Conservation (phyloP, 139 green algal species). For the Coccomyxa sp. region DNA sequence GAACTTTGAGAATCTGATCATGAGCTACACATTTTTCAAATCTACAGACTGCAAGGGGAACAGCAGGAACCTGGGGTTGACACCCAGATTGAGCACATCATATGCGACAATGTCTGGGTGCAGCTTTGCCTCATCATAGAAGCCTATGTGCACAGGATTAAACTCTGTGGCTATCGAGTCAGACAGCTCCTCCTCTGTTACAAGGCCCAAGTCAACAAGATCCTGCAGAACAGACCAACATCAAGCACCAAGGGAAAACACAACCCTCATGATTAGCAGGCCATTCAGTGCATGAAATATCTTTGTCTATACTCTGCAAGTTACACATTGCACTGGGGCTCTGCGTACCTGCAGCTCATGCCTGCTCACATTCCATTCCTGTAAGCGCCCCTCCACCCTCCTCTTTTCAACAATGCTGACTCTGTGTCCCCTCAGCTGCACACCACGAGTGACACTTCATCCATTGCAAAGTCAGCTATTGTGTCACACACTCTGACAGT, state of each 20-base stretch:
- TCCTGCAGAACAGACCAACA: slow-evolving; percentile 12
- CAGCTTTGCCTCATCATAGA: slow-evolving; percentile 12
- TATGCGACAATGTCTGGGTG: slow-evolving; percentile 38
- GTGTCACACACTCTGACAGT: not conserved
- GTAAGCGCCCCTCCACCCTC: slow-evolving; percentile 36
- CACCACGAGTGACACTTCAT: slow-evolving; percentile 4
- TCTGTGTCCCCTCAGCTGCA: slow-evolving; percentile 53
- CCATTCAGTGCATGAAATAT: not conserved
- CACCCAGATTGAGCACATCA: slow-evolving; percentile 79
- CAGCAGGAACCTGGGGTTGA: slow-evolving; percentile 38
- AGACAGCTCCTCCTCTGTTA: slow-evolving; percentile 60
- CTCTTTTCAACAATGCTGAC: slow-evolving; percentile 64
- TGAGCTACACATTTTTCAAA: not conserved
- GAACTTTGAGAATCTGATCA: not conserved
- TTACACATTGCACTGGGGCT: not conserved
- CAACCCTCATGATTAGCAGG: not conserved
- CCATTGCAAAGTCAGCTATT: not conserved
- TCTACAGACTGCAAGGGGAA: not conserved
- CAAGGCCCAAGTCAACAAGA: slow-evolving; percentile 55
- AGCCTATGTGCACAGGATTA: slow-evolving; percentile 65
- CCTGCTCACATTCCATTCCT: slow-evolving; percentile 80
- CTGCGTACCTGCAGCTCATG: slow-evolving; percentile 48
- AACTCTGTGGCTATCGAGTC: slow-evolving; percentile 58
- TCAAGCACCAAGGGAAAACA: not conserved
- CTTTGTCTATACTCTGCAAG: not conserved